Evolutionary conservation across 2,329 filamentous ascomycete genomes (phyloP).

Genomic region (Pseudogymnoascus destructans): DNA sequence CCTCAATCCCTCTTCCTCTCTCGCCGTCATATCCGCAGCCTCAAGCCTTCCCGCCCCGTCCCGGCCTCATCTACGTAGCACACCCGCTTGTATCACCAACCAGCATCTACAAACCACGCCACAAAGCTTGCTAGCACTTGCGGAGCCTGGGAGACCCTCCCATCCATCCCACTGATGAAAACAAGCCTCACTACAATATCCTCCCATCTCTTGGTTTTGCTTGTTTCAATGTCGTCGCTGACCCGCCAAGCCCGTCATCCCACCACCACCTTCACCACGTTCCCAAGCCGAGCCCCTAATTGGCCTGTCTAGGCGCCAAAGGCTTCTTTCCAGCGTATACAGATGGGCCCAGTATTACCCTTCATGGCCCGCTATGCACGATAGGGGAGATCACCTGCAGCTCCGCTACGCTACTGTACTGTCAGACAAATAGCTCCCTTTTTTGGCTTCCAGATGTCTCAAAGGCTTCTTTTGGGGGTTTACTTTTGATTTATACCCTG

Average conservation of each 20-base stretch:
- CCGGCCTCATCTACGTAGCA: neutral
- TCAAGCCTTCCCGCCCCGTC: neutral
- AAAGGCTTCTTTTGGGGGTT: neutral
- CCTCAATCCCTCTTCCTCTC: neutral
- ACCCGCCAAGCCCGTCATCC: neutral
- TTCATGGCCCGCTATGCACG: neutral
- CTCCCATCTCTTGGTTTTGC: neutral
- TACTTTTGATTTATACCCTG: neutral
- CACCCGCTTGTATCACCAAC: neutral
- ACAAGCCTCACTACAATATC: slow-evolving; percentile 1
- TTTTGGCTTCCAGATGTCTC: neutral
- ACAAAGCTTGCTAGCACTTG: neutral
- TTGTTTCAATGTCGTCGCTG: slow-evolving; percentile 5
- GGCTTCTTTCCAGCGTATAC: neutral
- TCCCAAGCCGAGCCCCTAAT: neutral
- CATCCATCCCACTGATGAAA: neutral
- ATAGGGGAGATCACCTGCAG: neutral
- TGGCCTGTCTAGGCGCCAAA: neutral
- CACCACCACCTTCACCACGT: slow-evolving; percentile 1
- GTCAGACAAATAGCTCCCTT: slow-evolving; percentile 1
- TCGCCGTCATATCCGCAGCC: neutral
- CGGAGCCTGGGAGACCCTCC: neutral
- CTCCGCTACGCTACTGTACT: neutral
- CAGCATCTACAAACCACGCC: neutral
- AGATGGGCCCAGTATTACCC: neutral